Conservation (phyloP, 352 stramenopile species). For the Phytopythium boreale region DNA sequence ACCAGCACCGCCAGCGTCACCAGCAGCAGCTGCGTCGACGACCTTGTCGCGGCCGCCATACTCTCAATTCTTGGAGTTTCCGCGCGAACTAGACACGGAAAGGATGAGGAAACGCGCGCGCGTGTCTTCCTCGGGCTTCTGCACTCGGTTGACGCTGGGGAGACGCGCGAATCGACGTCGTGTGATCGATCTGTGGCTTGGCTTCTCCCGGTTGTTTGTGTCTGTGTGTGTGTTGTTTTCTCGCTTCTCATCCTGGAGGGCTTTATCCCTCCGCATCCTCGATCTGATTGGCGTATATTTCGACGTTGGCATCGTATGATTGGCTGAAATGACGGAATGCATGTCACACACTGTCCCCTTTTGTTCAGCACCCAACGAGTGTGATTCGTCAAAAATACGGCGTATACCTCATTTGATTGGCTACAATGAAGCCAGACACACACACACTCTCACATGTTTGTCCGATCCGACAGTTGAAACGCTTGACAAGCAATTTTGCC, state of each 20-base stretch:
- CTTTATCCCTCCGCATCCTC: constrained; percentile 7
- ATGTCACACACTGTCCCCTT: neutral
- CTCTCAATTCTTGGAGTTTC: neutral
- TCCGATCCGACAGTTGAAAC: constrained; percentile 30
- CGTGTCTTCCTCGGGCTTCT: neutral
- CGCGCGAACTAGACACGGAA: too few relatives aligned
- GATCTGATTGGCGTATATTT: neutral
- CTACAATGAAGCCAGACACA: too few relatives aligned
- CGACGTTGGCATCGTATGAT: neutral
- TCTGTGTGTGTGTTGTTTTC: neutral
- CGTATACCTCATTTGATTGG: too few relatives aligned
- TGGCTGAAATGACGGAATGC: neutral
- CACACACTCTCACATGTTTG: too few relatives aligned
- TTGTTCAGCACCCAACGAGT: neutral
- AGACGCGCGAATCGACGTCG: neutral
- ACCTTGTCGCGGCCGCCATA: neutral
- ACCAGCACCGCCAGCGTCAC: constrained; percentile 13
- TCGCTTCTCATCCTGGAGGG: neutral
- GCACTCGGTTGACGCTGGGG: neutral
- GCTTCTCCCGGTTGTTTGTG: neutral
- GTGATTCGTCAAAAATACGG: neutral
- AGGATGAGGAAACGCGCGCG: neutral
- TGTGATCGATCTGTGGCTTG: neutral
- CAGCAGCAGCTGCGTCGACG: constrained; percentile 10
- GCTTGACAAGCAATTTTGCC: too few relatives aligned